These are phyloP conservation scores for Geotrichum bryndzae DNA, from an alignment of 1,139 yeast species.

Conservation along the genomic window DNA sequence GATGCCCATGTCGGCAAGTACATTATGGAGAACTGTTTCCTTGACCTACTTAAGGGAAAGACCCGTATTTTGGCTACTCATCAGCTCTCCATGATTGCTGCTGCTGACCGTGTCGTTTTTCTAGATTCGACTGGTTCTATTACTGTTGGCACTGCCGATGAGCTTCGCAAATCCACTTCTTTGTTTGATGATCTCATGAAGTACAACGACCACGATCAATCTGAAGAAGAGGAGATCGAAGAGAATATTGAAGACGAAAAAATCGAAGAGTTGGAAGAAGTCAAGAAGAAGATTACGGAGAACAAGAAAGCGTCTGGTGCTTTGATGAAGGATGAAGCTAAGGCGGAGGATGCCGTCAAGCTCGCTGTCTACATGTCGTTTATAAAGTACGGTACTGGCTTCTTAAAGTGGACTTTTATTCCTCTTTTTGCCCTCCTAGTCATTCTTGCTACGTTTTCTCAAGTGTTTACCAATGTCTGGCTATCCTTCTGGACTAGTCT, in stretches of 20 bases:
- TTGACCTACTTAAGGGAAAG: constrained; percentile 50
- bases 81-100: constrained; percentile 61
- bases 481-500: constrained; percentile 72
- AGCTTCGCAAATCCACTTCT: constrained; percentile 42
- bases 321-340: constrained; percentile 45
- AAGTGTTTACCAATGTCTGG: constrained; percentile 72
- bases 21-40: constrained; percentile 64
- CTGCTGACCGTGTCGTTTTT: constrained; percentile 64
- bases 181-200: constrained; percentile 51
- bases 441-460: constrained; percentile 51
- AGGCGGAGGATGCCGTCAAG: constrained; percentile 45
- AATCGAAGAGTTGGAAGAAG: constrained; percentile 25
- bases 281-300: constrained; percentile 22
- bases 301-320: constrained; percentile 23
- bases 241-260: constrained; percentile 19
- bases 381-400: constrained; percentile 53
- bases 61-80: constrained; percentile 83
- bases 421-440: constrained; percentile 41
- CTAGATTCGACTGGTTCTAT: constrained; percentile 62
- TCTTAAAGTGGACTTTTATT: constrained; percentile 38
- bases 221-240: constrained; percentile 35
- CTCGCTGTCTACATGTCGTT: constrained; percentile 46
- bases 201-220: constrained; percentile 38
- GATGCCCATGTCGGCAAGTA: constrained; percentile 87
- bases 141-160: constrained; percentile 54